Evolutionary conservation across 169 alveolate genomes (phyloP).

Genomic region (Condylostoma magnum): DNA sequence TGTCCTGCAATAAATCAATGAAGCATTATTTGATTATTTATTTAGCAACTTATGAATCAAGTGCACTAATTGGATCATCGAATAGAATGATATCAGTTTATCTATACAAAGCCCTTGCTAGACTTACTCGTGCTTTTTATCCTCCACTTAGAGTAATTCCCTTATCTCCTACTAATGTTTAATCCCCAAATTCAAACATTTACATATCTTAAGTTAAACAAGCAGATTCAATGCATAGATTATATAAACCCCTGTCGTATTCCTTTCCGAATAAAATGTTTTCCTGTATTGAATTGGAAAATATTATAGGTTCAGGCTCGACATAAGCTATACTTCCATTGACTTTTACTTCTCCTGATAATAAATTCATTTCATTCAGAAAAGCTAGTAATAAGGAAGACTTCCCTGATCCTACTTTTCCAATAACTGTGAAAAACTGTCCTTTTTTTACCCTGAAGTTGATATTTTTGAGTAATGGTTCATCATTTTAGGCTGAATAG

Average conservation of each 20-base stretch:
- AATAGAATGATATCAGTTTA: conserved; percentile 73
- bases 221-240: conserved; percentile 49
- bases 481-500: conserved; percentile 15
- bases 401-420: conserved; percentile 48
- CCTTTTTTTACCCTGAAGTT: not conserved
- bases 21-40: conserved; percentile 47
- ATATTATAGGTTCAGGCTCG: conserved; percentile 80
- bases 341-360: not conserved
- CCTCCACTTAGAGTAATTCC: conserved; percentile 91
- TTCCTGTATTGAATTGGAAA: conserved; percentile 75
- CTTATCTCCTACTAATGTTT: conserved; percentile 84
- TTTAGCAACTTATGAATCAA: conserved; percentile 61
- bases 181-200: conserved; percentile 77
- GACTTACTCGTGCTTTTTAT: conserved; percentile 86
- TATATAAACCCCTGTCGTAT: conserved; percentile 52
- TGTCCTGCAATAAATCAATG: conserved; percentile 23
- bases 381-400: conserved; percentile 34
- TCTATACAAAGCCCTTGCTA: conserved; percentile 89
- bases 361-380: not conserved
- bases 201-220: conserved; percentile 66
- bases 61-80: conserved; percentile 83
- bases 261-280: conserved; percentile 86
- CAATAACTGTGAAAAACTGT: not conserved
- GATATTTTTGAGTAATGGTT: not conserved
- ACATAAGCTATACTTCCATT: conserved; percentile 46